phyloP scores from a whole-genome alignment of 2,329 filamentous ascomycete genomes.

The Verticillium nubilum region DNA sequence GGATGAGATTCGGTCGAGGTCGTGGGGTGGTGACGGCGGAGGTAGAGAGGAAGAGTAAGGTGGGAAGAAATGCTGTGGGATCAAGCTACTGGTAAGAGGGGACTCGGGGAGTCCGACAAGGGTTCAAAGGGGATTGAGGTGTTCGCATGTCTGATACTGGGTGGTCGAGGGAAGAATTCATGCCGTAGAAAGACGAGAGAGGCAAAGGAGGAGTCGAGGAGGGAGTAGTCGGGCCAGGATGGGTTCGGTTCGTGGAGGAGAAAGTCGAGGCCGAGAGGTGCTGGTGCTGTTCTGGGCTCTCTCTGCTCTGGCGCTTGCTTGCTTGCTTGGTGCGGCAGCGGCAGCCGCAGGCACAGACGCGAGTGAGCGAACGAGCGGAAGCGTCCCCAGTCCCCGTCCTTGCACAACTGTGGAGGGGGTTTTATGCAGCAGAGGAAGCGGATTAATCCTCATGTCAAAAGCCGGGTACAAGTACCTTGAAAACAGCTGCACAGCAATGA shows the following conservation, averaged over 20 bases:
- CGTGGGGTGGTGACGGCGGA: slow-evolving; percentile 9
- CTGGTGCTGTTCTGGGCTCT: background rate
- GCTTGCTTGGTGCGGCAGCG: background rate
- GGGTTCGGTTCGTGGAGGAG: slow-evolving; percentile 6
- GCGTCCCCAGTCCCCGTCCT: background rate
- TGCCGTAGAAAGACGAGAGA: slow-evolving; percentile 9
- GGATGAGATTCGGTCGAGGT: slow-evolving; percentile 9
- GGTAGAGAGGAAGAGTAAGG: slow-evolving; percentile 3
- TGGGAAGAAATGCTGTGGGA: slow-evolving; percentile 13
- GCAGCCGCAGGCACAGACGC: background rate
- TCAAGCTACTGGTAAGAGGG: slow-evolving; percentile 10
- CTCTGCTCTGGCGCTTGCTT: too few species aligned
- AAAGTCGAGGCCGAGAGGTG: background rate
- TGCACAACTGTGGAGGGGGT: background rate
- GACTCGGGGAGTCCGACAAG: slow-evolving; percentile 11
- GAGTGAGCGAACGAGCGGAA: background rate
- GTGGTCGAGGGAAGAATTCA: slow-evolving; percentile 6
- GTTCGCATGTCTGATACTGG: slow-evolving; percentile 13
- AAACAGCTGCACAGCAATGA: too few species aligned
- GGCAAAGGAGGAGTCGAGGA: slow-evolving; percentile 7
- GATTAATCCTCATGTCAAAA: too few species aligned
- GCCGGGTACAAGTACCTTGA: too few species aligned
- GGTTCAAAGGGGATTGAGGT: slow-evolving; percentile 8
- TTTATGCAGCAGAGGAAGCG: background rate
- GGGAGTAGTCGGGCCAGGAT: slow-evolving; percentile 9